phyloP scores from a whole-genome alignment of 1,284 basidiomycete genomes.

The Ganoderma multipileum region DNA sequence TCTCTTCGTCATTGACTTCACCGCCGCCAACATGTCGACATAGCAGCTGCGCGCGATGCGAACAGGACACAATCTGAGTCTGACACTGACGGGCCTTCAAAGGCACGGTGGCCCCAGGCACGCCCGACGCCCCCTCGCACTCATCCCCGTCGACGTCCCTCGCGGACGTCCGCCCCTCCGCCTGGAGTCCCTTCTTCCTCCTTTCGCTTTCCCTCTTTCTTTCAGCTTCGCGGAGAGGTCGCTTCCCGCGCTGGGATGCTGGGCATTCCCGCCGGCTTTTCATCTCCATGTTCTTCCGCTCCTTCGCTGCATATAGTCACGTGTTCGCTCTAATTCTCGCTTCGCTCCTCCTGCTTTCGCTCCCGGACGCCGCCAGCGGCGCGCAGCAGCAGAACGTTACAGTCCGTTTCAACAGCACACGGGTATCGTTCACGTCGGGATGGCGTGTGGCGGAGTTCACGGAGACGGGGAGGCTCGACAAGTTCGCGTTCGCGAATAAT shows the following conservation, averaged over 20 bases:
- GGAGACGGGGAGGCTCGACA: constrained; percentile 5
- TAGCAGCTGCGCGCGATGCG: constrained; percentile 22
- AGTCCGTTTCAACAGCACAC: constrained; percentile 26
- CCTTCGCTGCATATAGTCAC: constrained; percentile 21
- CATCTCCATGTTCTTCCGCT: constrained; percentile 20
- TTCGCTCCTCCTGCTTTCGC: constrained; percentile 6
- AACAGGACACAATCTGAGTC: constrained; percentile 11
- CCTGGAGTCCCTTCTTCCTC: background rate
- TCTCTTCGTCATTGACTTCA: background rate
- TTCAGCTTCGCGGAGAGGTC: constrained; percentile 15
- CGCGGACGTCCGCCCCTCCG: background rate
- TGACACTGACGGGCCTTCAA: background rate
- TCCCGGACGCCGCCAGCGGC: constrained; percentile 24
- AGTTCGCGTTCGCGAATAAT: constrained; percentile 27
- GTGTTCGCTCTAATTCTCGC: constrained; percentile 15
- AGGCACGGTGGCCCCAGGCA: constrained; percentile 1
- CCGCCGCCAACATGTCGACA: constrained; percentile 7
- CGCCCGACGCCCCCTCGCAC: constrained; percentile 7
- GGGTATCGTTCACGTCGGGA: constrained; percentile 32
- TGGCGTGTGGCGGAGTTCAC: constrained; percentile 29
- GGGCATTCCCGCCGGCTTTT: constrained; percentile 30
- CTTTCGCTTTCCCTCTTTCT: constrained; percentile 5
- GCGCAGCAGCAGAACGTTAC: constrained; percentile 31
- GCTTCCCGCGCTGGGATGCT: constrained; percentile 34
- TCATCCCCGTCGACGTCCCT: background rate